Evolutionary conservation across 257 asterid species (phyloP).

Genomic region (Ilex aquifolium): DNA sequence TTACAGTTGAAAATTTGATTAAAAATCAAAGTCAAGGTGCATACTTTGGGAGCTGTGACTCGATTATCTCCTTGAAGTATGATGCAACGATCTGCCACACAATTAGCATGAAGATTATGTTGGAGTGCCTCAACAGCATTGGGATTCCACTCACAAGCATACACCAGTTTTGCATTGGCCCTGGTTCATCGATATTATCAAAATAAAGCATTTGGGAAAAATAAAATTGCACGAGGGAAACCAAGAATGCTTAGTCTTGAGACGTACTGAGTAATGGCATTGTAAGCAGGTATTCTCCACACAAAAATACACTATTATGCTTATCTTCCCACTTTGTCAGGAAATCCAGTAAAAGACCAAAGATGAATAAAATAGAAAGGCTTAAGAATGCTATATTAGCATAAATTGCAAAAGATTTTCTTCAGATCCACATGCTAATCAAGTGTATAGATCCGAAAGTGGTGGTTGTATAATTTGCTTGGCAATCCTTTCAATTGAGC

Average conservation of each 20-base stretch:
- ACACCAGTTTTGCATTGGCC: conserved; percentile 75
- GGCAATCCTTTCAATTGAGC: no score
- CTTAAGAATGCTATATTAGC: no score
- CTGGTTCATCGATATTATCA: conserved; percentile 27
- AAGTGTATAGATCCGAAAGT: no score
- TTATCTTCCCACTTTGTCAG: no score
- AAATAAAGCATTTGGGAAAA: conserved; percentile 5
- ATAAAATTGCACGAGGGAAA: conserved; percentile 10
- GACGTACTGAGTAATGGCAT: no score
- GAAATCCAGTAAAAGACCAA: no score
- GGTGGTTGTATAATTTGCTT: no score
- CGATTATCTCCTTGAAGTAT: conserved; percentile 91
- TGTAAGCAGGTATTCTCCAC: no score
- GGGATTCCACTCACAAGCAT: conserved; percentile 98
- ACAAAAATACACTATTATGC: no score
- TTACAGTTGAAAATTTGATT: neutral
- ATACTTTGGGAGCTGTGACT: conserved; percentile 76
- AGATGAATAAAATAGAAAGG: no score
- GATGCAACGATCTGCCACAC: conserved; percentile 74
- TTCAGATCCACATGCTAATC: no score
- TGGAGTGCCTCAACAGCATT: conserved; percentile 83
- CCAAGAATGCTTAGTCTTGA: neutral
- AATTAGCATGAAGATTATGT: conserved; percentile 60
- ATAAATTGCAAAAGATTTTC: no score
- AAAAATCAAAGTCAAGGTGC: conserved; percentile 1